These are phyloP conservation scores for Aspergillus ostianus DNA, from an alignment of 495 filamentous ascomycete species.

Conservation along the genomic window DNA sequence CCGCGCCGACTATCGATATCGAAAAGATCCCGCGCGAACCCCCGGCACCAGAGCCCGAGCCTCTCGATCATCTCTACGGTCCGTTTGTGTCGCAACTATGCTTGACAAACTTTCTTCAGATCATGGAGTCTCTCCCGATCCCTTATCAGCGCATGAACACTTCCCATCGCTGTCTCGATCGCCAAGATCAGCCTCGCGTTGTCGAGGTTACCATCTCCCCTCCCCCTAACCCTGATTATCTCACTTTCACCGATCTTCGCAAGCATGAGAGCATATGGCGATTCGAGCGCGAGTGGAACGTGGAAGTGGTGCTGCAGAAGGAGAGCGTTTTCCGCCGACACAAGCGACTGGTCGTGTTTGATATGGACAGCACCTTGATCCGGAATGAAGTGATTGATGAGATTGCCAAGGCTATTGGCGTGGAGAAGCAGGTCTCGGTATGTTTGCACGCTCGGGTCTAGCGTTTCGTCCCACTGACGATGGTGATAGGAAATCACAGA, in stretches of 20 bases:
- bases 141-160: constrained; percentile 58
- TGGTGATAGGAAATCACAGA: constrained; percentile 69
- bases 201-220: constrained; percentile 71
- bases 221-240: constrained; percentile 62
- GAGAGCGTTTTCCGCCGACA: constrained; percentile 72
- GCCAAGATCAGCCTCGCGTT: constrained; percentile 58
- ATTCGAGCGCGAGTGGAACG: constrained; percentile 84
- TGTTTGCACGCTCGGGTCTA: constrained; percentile 27
- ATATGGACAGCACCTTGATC: constrained; percentile 97
- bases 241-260: constrained; percentile 65
- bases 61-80: constrained; percentile 74
- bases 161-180: constrained; percentile 69
- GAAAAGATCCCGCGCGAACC: constrained; percentile 72
- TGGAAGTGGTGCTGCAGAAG: constrained; percentile 72
- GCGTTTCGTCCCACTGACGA: constrained; percentile 24
- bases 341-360: constrained; percentile 84
- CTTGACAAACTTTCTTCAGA: constrained; percentile 77
- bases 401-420: constrained; percentile 76
- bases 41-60: constrained; percentile 60
- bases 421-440: constrained; percentile 64
- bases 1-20: constrained; percentile 64
- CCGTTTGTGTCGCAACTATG: constrained; percentile 74
- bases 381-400: constrained; percentile 96
- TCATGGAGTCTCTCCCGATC: constrained; percentile 67
- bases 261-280: constrained; percentile 77